Percentiles rank a stretch among this genome's conserved stretches.
Evolutionary conservation across 371 early-diverging fungal species (phyloP).

Genomic region (Cladochytrium tenue): DNA sequence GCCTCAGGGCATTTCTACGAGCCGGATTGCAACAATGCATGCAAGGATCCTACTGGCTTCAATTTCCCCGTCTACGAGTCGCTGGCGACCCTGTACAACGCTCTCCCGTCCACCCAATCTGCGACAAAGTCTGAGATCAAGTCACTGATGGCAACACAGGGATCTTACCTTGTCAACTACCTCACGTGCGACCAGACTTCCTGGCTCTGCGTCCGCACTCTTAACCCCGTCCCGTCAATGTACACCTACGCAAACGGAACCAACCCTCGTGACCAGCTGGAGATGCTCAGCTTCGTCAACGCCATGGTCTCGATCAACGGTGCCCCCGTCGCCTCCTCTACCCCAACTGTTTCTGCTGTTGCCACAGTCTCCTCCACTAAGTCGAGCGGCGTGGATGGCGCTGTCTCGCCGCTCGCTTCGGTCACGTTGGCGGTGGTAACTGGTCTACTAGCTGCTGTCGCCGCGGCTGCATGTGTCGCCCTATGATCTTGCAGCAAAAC

Average conservation of each 20-base stretch:
- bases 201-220: slow-evolving; percentile 20
- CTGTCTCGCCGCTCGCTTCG: neutral
- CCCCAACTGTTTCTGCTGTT: neutral
- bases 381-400: neutral
- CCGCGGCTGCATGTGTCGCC: neutral
- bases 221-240: slow-evolving; percentile 8
- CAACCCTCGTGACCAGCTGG: slow-evolving; percentile 25
- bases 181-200: slow-evolving; percentile 6
- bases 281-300: slow-evolving; percentile 9
- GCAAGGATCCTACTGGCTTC: slow-evolving; percentile 17
- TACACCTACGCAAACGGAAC: slow-evolving; percentile 26
- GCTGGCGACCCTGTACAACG: slow-evolving; percentile 21
- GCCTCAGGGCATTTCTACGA: slow-evolving; percentile 19
- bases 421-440: neutral
- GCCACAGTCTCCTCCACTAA: neutral
- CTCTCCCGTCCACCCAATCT: slow-evolving; percentile 12
- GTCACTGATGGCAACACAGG: slow-evolving; percentile 18
- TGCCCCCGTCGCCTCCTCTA: neutral
- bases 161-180: neutral
- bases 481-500: no score
- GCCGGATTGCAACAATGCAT: slow-evolving; percentile 21
- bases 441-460: neutral
- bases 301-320: slow-evolving; percentile 12
- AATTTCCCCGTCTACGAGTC: slow-evolving; percentile 25
- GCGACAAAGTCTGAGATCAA: slow-evolving; percentile 21